phyloP scores from a whole-genome alignment of 805 yeast species.

The Candida awuae region DNA sequence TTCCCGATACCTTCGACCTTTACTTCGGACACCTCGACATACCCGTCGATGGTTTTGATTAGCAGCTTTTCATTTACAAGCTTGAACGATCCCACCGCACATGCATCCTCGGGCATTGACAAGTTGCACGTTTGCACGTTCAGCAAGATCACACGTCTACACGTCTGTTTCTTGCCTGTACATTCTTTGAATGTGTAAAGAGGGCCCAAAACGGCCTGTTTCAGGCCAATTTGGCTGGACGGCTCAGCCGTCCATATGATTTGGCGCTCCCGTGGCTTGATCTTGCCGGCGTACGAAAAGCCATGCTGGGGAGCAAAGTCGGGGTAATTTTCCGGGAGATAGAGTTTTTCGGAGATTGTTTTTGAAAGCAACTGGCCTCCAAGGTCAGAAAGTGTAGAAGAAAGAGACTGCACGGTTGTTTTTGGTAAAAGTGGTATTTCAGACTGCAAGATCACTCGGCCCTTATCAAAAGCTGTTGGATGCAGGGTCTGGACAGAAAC shows the following conservation, averaged over 20 bases:
- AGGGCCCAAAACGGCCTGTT: slow-evolving; percentile 48
- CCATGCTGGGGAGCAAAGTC: slow-evolving; percentile 23
- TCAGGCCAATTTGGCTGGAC: slow-evolving; percentile 33
- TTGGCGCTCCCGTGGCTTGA: slow-evolving; percentile 34
- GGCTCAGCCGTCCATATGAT: slow-evolving; percentile 40
- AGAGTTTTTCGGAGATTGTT: slow-evolving; percentile 32
- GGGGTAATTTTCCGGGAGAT: slow-evolving; percentile 8
- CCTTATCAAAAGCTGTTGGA: slow-evolving; percentile 78
- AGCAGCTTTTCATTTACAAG: too few species aligned
- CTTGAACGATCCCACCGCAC: too few species aligned
- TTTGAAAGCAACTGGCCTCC: slow-evolving; percentile 54
- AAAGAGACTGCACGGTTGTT: slow-evolving; percentile 29
- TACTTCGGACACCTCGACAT: slow-evolving; percentile 29
- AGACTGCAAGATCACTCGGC: slow-evolving; percentile 59
- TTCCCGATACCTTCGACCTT: slow-evolving; percentile 49
- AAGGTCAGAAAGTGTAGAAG: slow-evolving; percentile 41
- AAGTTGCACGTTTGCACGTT: too few species aligned
- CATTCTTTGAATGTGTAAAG: slow-evolving; percentile 38
- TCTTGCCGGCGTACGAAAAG: slow-evolving; percentile 52
- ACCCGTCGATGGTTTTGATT: slow-evolving; percentile 36
- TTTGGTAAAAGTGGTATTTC: slow-evolving; percentile 10
- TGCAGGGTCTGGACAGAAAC: slow-evolving; percentile 87
- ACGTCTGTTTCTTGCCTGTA: slow-evolving; percentile 22
- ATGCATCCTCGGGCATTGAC: too few species aligned
- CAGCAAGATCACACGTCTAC: slow-evolving; percentile 2